phyloP scores from a whole-genome alignment of 176 grass and related monocot species.

The Musa acuminata region DNA sequence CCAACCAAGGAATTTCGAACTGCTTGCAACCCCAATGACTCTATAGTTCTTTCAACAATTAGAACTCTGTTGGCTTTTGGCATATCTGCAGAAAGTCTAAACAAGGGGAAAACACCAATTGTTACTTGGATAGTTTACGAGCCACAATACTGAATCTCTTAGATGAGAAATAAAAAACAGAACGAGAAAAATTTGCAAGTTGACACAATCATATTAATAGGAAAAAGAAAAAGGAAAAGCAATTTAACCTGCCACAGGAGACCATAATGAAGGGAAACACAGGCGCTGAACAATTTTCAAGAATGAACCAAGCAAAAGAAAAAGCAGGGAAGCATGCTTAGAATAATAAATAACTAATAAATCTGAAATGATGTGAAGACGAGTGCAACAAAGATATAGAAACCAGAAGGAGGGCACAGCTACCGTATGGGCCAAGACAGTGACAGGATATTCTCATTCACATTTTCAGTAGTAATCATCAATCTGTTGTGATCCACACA shows the following conservation, averaged over 20 bases:
- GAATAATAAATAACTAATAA: too few species aligned
- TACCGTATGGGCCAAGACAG: too few species aligned
- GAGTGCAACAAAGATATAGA: too few species aligned
- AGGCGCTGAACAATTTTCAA: background rate
- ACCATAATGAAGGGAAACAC: background rate
- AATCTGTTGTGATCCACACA: too few species aligned
- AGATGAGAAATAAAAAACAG: background rate
- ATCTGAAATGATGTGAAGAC: too few species aligned
- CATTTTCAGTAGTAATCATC: too few species aligned
- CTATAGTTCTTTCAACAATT: slow-evolving; percentile 67
- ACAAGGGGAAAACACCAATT: background rate
- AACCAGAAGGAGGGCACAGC: too few species aligned
- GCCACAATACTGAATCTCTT: background rate
- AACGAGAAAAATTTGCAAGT: background rate
- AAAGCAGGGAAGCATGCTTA: background rate
- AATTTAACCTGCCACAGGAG: background rate
- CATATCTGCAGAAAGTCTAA: slow-evolving; percentile 48
- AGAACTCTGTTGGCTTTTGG: slow-evolving; percentile 42
- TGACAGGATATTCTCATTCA: too few species aligned
- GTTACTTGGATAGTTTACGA: background rate
- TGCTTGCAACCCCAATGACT: slow-evolving; percentile 58
- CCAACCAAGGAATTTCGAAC: slow-evolving; percentile 75
- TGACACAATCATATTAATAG: background rate
- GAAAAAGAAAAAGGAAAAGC: background rate
- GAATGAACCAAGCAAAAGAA: background rate